Evolutionary conservation across 768 basidiomycete genomes (phyloP), one percentile per base, ranked within the genome.

Genomic region (Tricholoma sp.): DNA sequence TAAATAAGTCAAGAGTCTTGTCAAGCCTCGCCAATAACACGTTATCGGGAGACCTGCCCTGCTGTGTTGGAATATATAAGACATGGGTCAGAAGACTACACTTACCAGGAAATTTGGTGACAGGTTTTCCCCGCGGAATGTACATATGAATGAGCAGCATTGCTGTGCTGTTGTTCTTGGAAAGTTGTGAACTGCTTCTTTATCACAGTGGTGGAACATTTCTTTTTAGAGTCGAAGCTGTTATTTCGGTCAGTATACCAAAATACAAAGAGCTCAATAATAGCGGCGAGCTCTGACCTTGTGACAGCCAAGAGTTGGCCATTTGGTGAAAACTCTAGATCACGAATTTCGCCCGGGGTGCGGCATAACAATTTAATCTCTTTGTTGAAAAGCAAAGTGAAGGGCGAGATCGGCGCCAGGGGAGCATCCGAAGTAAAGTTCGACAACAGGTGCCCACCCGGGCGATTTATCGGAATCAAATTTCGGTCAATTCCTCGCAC

Each of bases 291-390:
- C n/a, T 32, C 52, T 34, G 19, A 63, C 59, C 58, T 53, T 16
- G 57, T 59, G 11, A 43, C 50, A 22, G 63, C 61, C 18, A 64
- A 18, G n/a, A 41, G 37, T n/a, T 34, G 10, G 14, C 63, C 59
- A 43, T 57, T 32, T 1, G 56, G 56, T 1, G 61, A 64, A 43
- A 59, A 64, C 19, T 62, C 63, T 4, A 64, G 18, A 32, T 62
- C 63, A 43, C 60, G 60, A 6, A 60, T 18, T 43, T 43, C 41
- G 41, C 41, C 41, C 41, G 9, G 5, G 8, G 19, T 43, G 18
- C 41, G 41, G 1, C 41, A 8, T 21, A 43, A 43, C 41, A 43
- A 6, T 9, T 43, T 43, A 19, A 19, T 21, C 41, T 43, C n/a
- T 2, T 43, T 43, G 41, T 43, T 18, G 10, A 43, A 43, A 19